These are phyloP conservation scores for Bryoerythrophyllum caledonicum DNA, from an alignment of 225 moss, liverwort and hornwort genomes.

Conservation along the genomic window DNA sequence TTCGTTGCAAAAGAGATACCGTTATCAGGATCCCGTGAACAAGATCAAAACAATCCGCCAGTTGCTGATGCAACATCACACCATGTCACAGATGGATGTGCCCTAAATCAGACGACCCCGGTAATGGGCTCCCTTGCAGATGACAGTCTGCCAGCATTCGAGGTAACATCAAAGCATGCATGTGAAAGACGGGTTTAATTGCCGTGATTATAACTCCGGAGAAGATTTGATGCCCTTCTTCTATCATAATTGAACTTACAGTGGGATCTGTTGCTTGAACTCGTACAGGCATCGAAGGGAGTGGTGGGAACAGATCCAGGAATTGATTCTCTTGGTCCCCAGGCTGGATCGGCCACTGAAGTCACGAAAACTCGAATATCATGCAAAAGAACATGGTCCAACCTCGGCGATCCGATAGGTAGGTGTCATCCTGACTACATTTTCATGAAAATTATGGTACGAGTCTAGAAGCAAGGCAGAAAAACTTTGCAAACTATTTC, in stretches of 20 bases:
- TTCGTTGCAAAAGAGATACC: neutral
- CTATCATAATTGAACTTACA: neutral
- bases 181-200: neutral
- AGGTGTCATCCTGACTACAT: neutral
- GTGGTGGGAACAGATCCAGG: constrained; percentile 17
- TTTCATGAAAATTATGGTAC: constrained; percentile 4
- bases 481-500: neutral
- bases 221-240: constrained; percentile 1
- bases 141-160: constrained; percentile 20
- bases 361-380: constrained; percentile 19
- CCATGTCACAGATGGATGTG: neutral
- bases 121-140: constrained; percentile 7
- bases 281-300: constrained; percentile 22
- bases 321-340: constrained; percentile 1
- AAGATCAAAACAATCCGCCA: constrained; percentile 13
- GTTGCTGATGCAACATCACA: constrained; percentile 19
- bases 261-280: neutral
- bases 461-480: neutral
- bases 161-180: constrained; percentile 18
- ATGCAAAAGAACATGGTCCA: constrained; percentile 33
- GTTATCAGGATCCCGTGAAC: neutral
- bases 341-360: constrained; percentile 8
- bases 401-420: constrained; percentile 41
- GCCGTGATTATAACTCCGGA: neutral
- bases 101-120: neutral